These are phyloP conservation scores for Fraxinus velutina DNA, from an alignment of 305 asterid species.

Conservation along the genomic window DNA sequence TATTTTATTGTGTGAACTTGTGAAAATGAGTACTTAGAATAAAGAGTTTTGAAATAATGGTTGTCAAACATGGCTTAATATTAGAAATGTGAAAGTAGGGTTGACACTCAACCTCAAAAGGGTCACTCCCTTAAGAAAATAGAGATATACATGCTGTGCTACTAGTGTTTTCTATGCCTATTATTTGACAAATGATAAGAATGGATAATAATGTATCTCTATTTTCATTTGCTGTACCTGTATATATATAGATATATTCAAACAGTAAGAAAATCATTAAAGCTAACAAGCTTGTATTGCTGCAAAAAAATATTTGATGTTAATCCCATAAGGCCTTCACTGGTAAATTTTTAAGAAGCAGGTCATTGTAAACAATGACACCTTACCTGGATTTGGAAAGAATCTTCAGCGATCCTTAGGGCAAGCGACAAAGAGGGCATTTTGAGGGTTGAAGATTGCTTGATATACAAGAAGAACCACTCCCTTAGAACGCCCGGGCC, in stretches of 20 bases:
- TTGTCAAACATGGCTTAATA: background rate
- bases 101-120: slow-evolving; percentile 1
- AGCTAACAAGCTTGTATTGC: slow-evolving; percentile 6
- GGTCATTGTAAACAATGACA: background rate
- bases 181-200: background rate
- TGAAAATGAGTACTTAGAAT: too few relatives aligned
- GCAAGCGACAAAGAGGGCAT: slow-evolving; percentile 85
- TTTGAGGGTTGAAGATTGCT: slow-evolving; percentile 79
- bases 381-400: slow-evolving; percentile 75
- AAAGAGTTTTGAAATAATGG: too few relatives aligned
- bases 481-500: slow-evolving; percentile 98
- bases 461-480: slow-evolving; percentile 93
- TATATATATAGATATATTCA: background rate
- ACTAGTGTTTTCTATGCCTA: background rate
- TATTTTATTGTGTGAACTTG: too few relatives aligned
- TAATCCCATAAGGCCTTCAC: background rate
- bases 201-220: background rate
- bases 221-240: slow-evolving; percentile 3
- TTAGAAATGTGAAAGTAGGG: background rate
- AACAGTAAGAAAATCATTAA: slow-evolving; percentile 14
- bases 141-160: slow-evolving; percentile 6
- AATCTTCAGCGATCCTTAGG: slow-evolving; percentile 75
- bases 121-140: background rate
- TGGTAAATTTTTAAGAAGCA: slow-evolving; percentile 2
- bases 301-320: background rate